phyloP scores from a whole-genome alignment of 2,329 filamentous ascomycete species.

The Xylariaceae sp. region DNA sequence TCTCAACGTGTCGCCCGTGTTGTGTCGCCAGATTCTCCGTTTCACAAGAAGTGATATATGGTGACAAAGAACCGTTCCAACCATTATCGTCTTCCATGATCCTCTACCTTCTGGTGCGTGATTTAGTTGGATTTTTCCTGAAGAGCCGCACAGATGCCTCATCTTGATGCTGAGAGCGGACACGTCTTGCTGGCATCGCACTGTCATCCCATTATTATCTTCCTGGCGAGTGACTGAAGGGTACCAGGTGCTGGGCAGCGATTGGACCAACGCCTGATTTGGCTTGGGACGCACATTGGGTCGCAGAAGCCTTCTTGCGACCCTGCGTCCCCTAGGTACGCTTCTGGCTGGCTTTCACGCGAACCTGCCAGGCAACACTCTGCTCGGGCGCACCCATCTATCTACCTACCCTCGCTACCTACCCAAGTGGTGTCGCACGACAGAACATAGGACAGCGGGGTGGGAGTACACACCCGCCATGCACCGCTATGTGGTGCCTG shows the following conservation, averaged over 20 bases:
- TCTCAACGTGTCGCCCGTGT: too few species aligned
- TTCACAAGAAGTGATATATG: too few species aligned
- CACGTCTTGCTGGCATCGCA: conserved; percentile 12
- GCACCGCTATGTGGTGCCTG: conserved; percentile 19
- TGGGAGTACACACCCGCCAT: conserved; percentile 3
- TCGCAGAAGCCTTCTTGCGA: not conserved
- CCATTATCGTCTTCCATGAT: too few species aligned
- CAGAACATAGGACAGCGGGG: not conserved
- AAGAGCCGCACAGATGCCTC: too few species aligned
- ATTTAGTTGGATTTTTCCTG: too few species aligned
- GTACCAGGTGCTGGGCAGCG: not conserved
- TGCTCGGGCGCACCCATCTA: conserved; percentile 14
- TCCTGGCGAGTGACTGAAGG: not conserved
- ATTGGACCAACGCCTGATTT: conserved; percentile 10
- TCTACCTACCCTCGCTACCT: too few species aligned
- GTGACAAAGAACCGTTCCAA: too few species aligned
- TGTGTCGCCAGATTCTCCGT: too few species aligned
- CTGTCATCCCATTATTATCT: conserved; percentile 1
- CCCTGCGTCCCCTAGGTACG: not conserved
- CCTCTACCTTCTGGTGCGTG: too few species aligned
- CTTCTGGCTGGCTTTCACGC: conserved; percentile 10
- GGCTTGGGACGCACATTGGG: not conserved
- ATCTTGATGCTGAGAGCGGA: too few species aligned
- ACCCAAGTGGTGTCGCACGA: conserved; percentile 7
- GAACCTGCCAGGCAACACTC: conserved; percentile 10